Evolutionary conservation across 2,329 filamentous ascomycete genomes (phyloP), one percentile per base, ranked within the genome.

Genomic region (Furcasterigmium sp.): DNA sequence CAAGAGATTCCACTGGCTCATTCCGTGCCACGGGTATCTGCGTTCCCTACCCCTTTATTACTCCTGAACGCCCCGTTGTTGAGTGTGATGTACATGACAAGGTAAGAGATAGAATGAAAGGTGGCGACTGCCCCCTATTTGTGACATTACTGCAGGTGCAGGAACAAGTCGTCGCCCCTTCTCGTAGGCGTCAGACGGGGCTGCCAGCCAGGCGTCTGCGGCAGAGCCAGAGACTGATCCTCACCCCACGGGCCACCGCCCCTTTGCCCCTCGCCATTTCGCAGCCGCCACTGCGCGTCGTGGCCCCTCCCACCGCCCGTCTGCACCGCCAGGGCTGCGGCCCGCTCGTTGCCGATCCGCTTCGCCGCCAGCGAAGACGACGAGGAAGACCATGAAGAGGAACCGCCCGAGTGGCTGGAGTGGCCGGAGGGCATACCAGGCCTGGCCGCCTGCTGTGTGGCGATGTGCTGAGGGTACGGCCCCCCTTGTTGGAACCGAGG

Each of bases 121-220:
- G n/a, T n/a, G n/a, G n/a, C n/a, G n/a, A n/a, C n/a, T n/a, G n/a
- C n/a, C n/a, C n/a, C n/a, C n/a, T n/a, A n/a, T n/a, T n/a, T n/a
- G n/a, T n/a, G n/a, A n/a, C n/a, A 15, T 43, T 47, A 79, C 47
- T 72, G 68, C 48, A 81, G 75, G 50, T 75, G 74, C 51, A 81
- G 55, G 50, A 76, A 83, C 46, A 87, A 55, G 56, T 87, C 82
- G 20, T 83, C 78, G 0, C 84, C 84, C 39, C 79, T 71, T 47
- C 81, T 67, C 44, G 79, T 82, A 3, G 84, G 84, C 37, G 84
- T 87, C 53, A 87, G 55, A 51, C 73, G 75, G 3, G 82, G 82
- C 51, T 80, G 68, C 80, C 81, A 84, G 2, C 72, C 71, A 1
- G 80, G 79, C 29, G 73, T 75, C 28, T 59, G 60, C 1, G 73